phyloP scores from a whole-genome alignment of 2,329 filamentous ascomycete genomes.

The Diaporthe ilicicola region DNA sequence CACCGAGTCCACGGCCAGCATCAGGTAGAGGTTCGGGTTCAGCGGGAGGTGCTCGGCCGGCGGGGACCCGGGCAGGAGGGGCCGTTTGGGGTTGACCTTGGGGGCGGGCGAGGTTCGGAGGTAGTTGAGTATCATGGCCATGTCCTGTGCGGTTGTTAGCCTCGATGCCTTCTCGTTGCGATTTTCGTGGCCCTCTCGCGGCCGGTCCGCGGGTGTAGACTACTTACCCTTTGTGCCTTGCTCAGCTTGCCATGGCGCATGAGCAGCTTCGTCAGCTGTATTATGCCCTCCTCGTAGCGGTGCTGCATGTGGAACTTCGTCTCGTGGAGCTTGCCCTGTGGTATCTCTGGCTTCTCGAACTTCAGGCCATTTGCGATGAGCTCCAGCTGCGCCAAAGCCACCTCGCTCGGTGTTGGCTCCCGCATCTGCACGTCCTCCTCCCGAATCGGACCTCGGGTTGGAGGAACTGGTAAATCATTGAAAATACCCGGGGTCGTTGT shows the following conservation, averaged over 20 bases:
- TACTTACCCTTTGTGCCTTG: conserved; percentile 82
- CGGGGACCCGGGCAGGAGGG: conserved; percentile 79
- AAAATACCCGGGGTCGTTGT: no score
- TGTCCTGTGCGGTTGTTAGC: conserved; percentile 66
- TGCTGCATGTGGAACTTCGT: conserved; percentile 72
- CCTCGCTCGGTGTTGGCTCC: conserved; percentile 48
- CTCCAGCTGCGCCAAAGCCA: conserved; percentile 48
- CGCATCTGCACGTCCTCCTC: conserved; percentile 47
- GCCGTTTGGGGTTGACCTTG: conserved; percentile 73
- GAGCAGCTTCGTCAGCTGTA: conserved; percentile 88
- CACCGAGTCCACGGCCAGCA: conserved; percentile 89
- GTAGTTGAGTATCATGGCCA: conserved; percentile 82
- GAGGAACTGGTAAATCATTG: no score
- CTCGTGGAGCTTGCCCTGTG: conserved; percentile 57
- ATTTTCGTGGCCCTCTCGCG: not conserved
- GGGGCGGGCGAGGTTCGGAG: conserved; percentile 88
- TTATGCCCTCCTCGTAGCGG: conserved; percentile 84
- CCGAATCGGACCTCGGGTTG: not conserved
- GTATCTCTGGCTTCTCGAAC: conserved; percentile 75
- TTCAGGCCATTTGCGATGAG: conserved; percentile 51
- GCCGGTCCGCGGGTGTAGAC: conserved; percentile 26
- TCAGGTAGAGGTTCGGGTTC: conserved; percentile 89
- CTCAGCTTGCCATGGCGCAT: conserved; percentile 94
- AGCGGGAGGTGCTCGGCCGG: conserved; percentile 83
- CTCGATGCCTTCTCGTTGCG: not conserved